A percentile compares a stretch with the other conserved stretches of the same genome.
These are phyloP conservation scores for Dunaliella primolecta DNA, from an alignment of 139 green algal genomes.

Conservation along the genomic window DNA sequence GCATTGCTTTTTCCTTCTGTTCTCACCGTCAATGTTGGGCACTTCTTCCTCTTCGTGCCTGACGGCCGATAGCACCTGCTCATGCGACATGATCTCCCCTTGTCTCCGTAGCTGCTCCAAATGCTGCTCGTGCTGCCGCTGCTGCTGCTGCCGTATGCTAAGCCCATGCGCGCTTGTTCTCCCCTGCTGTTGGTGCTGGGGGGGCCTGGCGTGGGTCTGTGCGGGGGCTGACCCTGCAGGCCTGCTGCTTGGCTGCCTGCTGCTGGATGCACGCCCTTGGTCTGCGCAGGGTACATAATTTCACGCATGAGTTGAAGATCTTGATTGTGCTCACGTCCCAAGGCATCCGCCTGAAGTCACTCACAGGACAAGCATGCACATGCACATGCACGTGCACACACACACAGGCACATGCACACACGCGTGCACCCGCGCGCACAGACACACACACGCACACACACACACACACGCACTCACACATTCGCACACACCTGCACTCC, in stretches of 20 bases:
- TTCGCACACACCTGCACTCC: not conserved
- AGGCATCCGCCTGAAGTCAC: too few species aligned
- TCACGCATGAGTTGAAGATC: too few species aligned
- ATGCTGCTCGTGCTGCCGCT: not conserved
- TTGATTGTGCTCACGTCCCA: too few species aligned
- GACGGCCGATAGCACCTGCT: not conserved
- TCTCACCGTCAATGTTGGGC: constrained; percentile 6
- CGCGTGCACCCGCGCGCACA: not conserved
- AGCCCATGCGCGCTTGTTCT: not conserved
- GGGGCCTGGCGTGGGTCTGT: not conserved
- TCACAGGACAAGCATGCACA: not conserved
- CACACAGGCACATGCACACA: not conserved
- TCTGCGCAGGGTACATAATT: too few species aligned
- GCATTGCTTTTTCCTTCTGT: too few species aligned
- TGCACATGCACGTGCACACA: not conserved
- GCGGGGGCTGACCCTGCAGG: not conserved
- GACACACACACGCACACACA: not conserved
- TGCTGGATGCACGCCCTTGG: not conserved
- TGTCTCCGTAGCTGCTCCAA: not conserved
- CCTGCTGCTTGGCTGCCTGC: not conserved
- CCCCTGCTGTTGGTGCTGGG: not conserved
- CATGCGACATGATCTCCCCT: constrained; percentile 8
- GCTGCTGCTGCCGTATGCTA: not conserved
- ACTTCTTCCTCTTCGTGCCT: not conserved
- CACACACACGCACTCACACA: not conserved